phyloP scores from a whole-genome alignment of 208 protist species.

The Tritrichomonas foetus region DNA sequence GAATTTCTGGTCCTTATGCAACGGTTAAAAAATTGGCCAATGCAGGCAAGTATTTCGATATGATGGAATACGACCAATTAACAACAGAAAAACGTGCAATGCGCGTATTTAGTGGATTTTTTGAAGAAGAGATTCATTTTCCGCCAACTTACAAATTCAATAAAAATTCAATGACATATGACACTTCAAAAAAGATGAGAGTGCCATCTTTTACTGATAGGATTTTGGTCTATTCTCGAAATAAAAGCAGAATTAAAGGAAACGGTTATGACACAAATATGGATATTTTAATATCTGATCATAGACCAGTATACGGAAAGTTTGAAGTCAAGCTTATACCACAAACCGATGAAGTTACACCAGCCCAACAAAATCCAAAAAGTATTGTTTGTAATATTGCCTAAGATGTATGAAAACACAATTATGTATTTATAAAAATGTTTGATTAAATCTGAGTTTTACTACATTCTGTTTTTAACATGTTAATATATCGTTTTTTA shows the following conservation, averaged over 20 bases:
- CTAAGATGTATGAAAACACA: no score
- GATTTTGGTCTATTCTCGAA: slow-evolving; percentile 15
- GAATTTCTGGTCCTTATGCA: not conserved
- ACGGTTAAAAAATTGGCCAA: not conserved
- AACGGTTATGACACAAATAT: not conserved
- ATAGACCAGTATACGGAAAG: slow-evolving; percentile 46
- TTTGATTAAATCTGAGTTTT: no score
- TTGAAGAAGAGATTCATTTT: slow-evolving; percentile 53
- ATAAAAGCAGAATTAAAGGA: not conserved
- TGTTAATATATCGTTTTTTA: no score
- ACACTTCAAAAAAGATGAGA: slow-evolving; percentile 45
- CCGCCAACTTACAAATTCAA: slow-evolving; percentile 58
- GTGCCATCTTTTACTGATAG: slow-evolving; percentile 52
- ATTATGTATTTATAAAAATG: no score
- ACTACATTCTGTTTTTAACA: no score
- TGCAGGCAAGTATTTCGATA: not conserved
- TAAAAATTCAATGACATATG: slow-evolving; percentile 43
- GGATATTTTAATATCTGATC: slow-evolving; percentile 38
- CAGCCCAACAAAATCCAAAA: no score
- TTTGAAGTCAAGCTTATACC: not conserved
- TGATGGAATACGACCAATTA: not conserved
- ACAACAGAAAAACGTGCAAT: not conserved
- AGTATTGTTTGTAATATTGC: no score
- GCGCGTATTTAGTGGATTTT: slow-evolving; percentile 46
- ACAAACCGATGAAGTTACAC: no score